Conservation (phyloP, 140 eudicot genomes). For the Flaveria floridana region DNA sequence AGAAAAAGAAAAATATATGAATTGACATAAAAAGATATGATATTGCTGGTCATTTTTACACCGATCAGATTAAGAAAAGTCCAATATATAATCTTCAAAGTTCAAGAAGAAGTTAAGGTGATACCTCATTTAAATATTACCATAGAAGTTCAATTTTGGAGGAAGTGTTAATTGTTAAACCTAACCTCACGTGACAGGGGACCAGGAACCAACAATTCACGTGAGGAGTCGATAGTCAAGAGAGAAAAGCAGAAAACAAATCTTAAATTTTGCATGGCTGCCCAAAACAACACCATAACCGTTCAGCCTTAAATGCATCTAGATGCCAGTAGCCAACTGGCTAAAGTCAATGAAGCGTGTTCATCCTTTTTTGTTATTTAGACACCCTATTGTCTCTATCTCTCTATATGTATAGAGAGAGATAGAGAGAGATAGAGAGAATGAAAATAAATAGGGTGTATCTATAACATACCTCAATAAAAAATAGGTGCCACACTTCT, state of each 20-base stretch:
- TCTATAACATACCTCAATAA: too few species aligned
- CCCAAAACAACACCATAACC: constrained; percentile 23
- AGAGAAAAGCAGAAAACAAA: not conserved
- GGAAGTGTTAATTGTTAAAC: not conserved
- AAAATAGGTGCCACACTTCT: not conserved
- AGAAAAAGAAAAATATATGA: not conserved
- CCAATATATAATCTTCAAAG: not conserved
- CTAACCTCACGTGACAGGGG: constrained; percentile 23
- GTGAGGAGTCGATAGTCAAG: not conserved
- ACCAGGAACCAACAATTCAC: constrained; percentile 11
- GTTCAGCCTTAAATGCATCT: constrained; percentile 15
- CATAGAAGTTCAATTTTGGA: not conserved
- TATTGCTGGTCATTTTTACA: not conserved
- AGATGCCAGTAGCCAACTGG: constrained; percentile 10
- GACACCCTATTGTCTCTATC: too few species aligned
- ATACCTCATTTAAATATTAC: not conserved
- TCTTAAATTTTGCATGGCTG: constrained; percentile 31
- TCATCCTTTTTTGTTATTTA: too few species aligned
- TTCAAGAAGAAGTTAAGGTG: not conserved
- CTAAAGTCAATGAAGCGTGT: constrained; percentile 5
- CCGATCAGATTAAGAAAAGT: not conserved
- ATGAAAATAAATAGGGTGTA: too few species aligned
- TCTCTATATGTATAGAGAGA: too few species aligned
- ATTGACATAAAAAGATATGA: not conserved
- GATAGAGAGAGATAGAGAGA: too few species aligned